Base-by-base conservation (phyloP, 257 asterid genomes). In the Solanum chaucha region DNA sequence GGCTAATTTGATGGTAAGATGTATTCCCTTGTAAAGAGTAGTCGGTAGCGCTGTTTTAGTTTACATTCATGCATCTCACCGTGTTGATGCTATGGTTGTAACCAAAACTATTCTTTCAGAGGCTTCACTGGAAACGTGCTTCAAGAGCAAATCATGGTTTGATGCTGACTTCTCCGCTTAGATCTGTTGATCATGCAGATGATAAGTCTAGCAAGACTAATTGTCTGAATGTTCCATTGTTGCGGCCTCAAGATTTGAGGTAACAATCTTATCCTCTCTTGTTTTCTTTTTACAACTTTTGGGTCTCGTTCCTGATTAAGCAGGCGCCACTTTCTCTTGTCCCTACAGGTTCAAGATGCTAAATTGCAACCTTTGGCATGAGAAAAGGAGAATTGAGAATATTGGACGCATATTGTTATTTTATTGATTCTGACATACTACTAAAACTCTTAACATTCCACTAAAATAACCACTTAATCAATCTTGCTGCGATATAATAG, bases 121-220 rank as follows among this genome's bases (percentile, higher is more conserved):
- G 98, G 93, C 96, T 97, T 81, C 94, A 97, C 90, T 97, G 99
- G 99, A 97, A 97, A 89, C 95, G 97, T 85, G 97, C 98, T 40
- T 97, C 99, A 36, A 94, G 94, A 90, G 90, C 92, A 51, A 93
- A 93, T 87, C 91, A 91, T 67, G 99, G 99, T 85, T 86, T 97
- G 93, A 95, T 95, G 98, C 77, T 95, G 92, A 95, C 98, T 90
- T 94, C 98, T 88, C 98, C 99, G 0, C 95, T 97, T 85, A 93
- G 97, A 87, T 93, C 95, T 85, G 92, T 91, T 89, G 88, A 93
- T 88, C 91, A 88, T 87, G 86, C 92, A 24, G 94, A 90, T 67
- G 96, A 90, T 86, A 94, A 90, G 78, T 86, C 83, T 85, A 89
- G 89, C 86, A 88, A 90, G 41, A 90, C 85, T 36, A 89, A 90